Evolutionary conservation across 2,329 filamentous ascomycete genomes (phyloP).

Genomic region (Chaetothyriales sp.): DNA sequence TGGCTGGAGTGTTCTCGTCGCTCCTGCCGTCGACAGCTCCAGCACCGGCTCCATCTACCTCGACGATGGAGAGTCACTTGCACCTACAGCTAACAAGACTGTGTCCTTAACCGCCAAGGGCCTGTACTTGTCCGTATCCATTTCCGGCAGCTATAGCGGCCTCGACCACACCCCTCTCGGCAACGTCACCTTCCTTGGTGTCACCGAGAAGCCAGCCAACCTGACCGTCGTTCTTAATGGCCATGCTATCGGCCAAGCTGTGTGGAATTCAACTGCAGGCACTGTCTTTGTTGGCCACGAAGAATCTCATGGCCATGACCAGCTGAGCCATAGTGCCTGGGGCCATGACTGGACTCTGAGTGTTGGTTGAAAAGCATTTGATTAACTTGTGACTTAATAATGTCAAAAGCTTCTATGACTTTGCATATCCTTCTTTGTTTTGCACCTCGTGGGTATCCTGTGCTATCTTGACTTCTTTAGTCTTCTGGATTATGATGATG

Average conservation of each 20-base stretch:
- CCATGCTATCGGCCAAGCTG: slow-evolving; percentile 19
- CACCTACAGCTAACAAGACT: slow-evolving; percentile 39
- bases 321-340: slow-evolving; percentile 41
- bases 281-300: slow-evolving; percentile 17
- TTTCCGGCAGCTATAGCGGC: slow-evolving; percentile 40
- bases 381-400: too few species aligned
- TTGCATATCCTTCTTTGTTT: too few species aligned
- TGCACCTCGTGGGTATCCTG: too few species aligned
- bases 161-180: slow-evolving; percentile 36
- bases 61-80: slow-evolving; percentile 57
- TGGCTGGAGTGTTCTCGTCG: slow-evolving; percentile 52
- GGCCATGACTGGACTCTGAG: slow-evolving; percentile 39
- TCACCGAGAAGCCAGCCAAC: slow-evolving; percentile 25
- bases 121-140: slow-evolving; percentile 32
- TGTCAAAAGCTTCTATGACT: too few species aligned
- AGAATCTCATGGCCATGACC: slow-evolving; percentile 35
- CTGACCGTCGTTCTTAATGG: slow-evolving; percentile 37
- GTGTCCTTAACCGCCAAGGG: slow-evolving; percentile 29
- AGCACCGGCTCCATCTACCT: slow-evolving; percentile 53
- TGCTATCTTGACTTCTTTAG: neutral
- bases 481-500: too few species aligned
- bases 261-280: slow-evolving; percentile 34
- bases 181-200: slow-evolving; percentile 49
- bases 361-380: slow-evolving; percentile 18
- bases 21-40: slow-evolving; percentile 38